Evolutionary conservation across 768 basidiomycete genomes (phyloP), one percentile per base, ranked within the genome.

Genomic region (Serpula lacrymans): DNA sequence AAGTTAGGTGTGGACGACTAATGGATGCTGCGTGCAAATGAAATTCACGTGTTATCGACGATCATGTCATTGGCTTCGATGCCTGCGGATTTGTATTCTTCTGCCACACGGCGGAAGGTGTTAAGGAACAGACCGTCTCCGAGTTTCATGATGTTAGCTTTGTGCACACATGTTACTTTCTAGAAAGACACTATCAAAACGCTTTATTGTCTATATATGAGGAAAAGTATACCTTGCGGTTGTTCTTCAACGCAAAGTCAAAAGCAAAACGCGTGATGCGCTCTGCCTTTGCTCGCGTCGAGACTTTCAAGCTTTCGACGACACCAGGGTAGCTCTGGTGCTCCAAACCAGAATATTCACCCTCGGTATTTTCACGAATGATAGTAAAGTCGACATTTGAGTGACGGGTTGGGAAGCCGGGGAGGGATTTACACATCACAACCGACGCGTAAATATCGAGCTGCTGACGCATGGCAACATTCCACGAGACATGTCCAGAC

Each of bases 101-200:
- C 91, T 24, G 93, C 96, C 45, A 99, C 80, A 45, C 82, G 78
- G 53, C 92, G 88, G 83, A 97, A 99, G 17, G 94, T 98, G 68
- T 92, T 94, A 54, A 98, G 78, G 84, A 98, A 98, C 30, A 99
- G 80, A 65, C 96, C 96, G 58, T 98, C 96, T 63, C 95, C 95
- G 54, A 97, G 84, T 68, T 99, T 99, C 96, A 99, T 99, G 75
- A 99, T 99, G 75, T 98, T 98, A 56, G 96, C 96, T 70, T 99
- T 99, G 82, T 99, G 96, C 32, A 99, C 93, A 59, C 94, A 97
- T 29, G 96, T 99, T 52, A 99, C 95, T 87, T 95, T 98, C 92
- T 95, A 52, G 2, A 34, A 46, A 39, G 27, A 20, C 33, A 33
- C 24, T 48, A 24, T 23, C 26, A 3, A 6, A 14, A 27, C 20